phyloP scores from a whole-genome alignment of 495 filamentous ascomycete genomes.

The Penicillium bialowiezense region DNA sequence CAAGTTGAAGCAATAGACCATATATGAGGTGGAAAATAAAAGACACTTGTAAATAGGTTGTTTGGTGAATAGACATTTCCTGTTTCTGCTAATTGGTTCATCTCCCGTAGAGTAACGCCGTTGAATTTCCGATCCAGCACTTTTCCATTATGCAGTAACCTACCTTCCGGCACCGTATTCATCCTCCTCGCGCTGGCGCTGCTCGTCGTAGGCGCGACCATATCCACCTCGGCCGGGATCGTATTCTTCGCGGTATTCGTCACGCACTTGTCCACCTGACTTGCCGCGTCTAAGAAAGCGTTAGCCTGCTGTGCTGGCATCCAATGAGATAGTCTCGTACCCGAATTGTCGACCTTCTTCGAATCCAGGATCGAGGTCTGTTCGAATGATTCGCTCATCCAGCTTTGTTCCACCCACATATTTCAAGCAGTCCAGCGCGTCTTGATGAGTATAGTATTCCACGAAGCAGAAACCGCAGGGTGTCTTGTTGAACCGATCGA shows the following conservation, averaged over 20 bases:
- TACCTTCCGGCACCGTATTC: constrained; percentile 52
- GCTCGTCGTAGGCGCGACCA: constrained; percentile 63
- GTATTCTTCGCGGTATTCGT: constrained; percentile 95
- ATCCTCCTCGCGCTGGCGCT: constrained; percentile 57
- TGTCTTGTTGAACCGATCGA: constrained; percentile 95
- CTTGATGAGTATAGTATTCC: constrained; percentile 96
- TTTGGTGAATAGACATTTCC: constrained; percentile 25
- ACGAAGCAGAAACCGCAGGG: constrained; percentile 99
- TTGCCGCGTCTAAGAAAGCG: constrained; percentile 63
- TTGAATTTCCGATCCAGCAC: constrained; percentile 22
- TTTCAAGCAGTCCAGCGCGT: constrained; percentile 96
- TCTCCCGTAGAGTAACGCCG: constrained; percentile 31
- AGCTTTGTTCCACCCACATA: constrained; percentile 98
- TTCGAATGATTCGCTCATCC: constrained; percentile 92
- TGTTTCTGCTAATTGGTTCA: constrained; percentile 20
- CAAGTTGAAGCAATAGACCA: constrained; percentile 23
- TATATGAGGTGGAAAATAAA: constrained; percentile 7
- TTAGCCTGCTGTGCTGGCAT: constrained; percentile 3
- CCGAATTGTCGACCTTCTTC: constrained; percentile 95
- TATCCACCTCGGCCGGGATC: constrained; percentile 91
- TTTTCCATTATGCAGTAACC: constrained; percentile 14
- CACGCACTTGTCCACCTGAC: constrained; percentile 93
- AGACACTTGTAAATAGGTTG: constrained; percentile 28
- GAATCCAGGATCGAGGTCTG: constrained; percentile 96
- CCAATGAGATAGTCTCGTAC: constrained; percentile 33